phyloP scores from a whole-genome alignment of 441 rosid species.

The Theobroma grandiflorum region DNA sequence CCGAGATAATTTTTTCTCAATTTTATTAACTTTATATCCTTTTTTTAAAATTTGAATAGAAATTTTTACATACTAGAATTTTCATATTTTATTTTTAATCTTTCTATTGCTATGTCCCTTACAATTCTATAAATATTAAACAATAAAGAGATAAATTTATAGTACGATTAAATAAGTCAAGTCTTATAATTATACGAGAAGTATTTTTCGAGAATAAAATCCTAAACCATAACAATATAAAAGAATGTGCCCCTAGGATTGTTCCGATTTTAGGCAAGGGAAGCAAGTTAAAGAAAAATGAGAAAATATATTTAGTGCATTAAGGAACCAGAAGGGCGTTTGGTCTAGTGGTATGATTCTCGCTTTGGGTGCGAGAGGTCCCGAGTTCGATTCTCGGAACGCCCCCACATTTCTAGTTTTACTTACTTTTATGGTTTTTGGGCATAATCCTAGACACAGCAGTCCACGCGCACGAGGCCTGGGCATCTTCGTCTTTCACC shows the following conservation, averaged over 20 bases:
- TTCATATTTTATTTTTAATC: too few relatives aligned
- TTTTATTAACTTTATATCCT: too few relatives aligned
- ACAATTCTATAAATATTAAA: too few relatives aligned
- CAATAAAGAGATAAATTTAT: too few relatives aligned
- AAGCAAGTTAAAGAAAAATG: too few relatives aligned
- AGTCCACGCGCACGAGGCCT: not conserved
- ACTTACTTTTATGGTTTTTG: not conserved
- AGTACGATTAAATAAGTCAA: too few relatives aligned
- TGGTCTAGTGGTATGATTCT: constrained; percentile 90
- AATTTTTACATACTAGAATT: not conserved
- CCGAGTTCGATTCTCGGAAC: constrained; percentile 88
- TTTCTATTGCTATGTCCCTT: not conserved
- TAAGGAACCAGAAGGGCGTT: not conserved
- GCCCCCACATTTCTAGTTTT: constrained; percentile 40
- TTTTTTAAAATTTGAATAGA: not conserved
- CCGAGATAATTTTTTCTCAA: not conserved
- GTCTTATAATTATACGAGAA: too few relatives aligned
- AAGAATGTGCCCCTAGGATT: too few relatives aligned
- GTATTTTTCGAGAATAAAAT: too few relatives aligned
- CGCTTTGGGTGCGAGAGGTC: constrained; percentile 93
- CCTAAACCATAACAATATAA: too few relatives aligned
- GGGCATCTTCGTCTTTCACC: not conserved
- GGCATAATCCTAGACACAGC: not conserved
- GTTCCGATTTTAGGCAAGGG: too few relatives aligned
- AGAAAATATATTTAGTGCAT: too few relatives aligned